A percentile compares a stretch with the other conserved stretches of the same genome.
phyloP scores from a whole-genome alignment of 805 yeast species.

The Barnettozyma siamensis region DNA sequence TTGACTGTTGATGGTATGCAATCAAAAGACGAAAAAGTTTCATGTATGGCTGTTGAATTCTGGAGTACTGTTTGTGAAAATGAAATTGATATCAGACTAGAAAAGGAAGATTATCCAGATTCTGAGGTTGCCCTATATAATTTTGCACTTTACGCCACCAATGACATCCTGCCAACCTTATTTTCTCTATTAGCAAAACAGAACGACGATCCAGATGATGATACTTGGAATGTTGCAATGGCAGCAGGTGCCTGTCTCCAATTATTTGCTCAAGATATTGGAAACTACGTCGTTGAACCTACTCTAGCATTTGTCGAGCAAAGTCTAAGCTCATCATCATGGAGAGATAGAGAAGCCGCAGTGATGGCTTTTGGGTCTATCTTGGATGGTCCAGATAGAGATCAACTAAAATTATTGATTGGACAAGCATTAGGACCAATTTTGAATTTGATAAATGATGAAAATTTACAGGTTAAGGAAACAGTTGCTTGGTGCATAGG shows the following conservation, averaged over 20 bases:
- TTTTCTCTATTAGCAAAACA: conserved; percentile 76
- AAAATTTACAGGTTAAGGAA: conserved; percentile 80
- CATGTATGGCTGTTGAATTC: conserved; percentile 98
- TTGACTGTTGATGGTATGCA: conserved; percentile 91
- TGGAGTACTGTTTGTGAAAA: conserved; percentile 99
- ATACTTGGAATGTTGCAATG: conserved; percentile 97
- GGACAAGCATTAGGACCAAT: conserved; percentile 82
- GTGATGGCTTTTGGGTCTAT: conserved; percentile 99
- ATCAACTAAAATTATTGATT: conserved; percentile 59
- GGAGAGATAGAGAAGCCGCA: conserved; percentile 95
- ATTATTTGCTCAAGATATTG: conserved; percentile 87
- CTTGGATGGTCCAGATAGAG: conserved; percentile 86
- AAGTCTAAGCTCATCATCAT: conserved; percentile 52
- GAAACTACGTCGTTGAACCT: conserved; percentile 79
- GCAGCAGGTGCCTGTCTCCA: conserved; percentile 98
- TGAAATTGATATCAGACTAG: conserved; percentile 75
- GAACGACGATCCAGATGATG: conserved; percentile 91
- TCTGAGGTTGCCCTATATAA: conserved; percentile 54
- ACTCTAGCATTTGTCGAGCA: conserved; percentile 78
- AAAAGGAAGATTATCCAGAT: conserved; percentile 55
- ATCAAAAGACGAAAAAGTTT: conserved; percentile 73
- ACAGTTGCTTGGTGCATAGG: conserved; percentile 99
- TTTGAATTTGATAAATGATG: conserved; percentile 66
- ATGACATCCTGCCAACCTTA: conserved; percentile 83
- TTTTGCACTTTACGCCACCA: conserved; percentile 80